Evolutionary conservation across 306 rosid genomes (phyloP).

Genomic region (Acacia confusa): DNA sequence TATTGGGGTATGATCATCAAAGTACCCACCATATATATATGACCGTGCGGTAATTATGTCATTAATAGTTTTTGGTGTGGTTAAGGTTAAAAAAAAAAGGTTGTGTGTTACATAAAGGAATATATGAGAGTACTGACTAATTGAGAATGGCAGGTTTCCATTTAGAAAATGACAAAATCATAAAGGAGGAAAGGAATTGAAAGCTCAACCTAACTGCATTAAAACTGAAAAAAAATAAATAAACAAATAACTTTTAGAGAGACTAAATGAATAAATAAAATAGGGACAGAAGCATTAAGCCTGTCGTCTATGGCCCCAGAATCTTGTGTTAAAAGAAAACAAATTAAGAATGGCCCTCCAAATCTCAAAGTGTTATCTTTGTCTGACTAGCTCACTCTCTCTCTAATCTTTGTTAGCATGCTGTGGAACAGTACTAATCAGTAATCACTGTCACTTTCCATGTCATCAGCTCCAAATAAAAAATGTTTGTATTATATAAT

Average conservation of each 20-base stretch:
- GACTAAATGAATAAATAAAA: background rate
- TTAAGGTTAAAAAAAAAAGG: constrained; percentile 44
- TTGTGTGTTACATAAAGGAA: background rate
- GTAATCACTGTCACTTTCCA: constrained; percentile 46
- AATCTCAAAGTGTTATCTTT: constrained; percentile 45
- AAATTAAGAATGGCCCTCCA: constrained; percentile 21
- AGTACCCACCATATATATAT: constrained; percentile 7
- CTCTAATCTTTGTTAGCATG: constrained; percentile 55
- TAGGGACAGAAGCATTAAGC: constrained; percentile 60
- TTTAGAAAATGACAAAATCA: constrained; percentile 72
- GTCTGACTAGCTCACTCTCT: background rate
- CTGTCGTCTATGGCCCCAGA: constrained; percentile 50
- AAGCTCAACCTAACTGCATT: constrained; percentile 77
- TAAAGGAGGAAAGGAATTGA: constrained; percentile 54
- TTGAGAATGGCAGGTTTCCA: constrained; percentile 32
- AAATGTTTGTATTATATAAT: background rate
- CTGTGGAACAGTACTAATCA: constrained; percentile 45
- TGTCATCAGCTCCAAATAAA: constrained; percentile 30
- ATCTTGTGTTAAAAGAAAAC: constrained; percentile 55
- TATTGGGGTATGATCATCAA: background rate
- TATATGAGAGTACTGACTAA: no score
- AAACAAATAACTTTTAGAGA: background rate
- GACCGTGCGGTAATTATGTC: constrained; percentile 30
- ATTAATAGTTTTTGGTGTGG: constrained; percentile 31
- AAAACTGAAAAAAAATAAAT: constrained; percentile 1